Evolutionary conservation across 1,284 basidiomycete genomes (phyloP).

Genomic region (Tylopilus orsonianus): DNA sequence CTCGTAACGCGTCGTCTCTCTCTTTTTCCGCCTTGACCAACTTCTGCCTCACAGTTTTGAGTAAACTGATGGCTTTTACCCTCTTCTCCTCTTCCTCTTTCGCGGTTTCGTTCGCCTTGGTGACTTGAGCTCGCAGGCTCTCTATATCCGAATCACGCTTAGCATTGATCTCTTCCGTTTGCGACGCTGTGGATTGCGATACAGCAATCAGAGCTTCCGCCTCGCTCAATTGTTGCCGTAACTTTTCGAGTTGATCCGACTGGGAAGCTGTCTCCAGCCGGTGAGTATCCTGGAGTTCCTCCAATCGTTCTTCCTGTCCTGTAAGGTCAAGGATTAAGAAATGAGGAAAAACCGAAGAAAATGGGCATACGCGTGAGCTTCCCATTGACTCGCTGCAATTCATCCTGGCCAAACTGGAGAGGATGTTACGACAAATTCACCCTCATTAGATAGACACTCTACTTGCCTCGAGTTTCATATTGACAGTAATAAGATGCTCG

Average conservation of each 20-base stretch:
- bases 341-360: background rate
- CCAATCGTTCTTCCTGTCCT: constrained; percentile 84
- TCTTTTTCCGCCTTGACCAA: constrained; percentile 92
- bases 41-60: constrained; percentile 92
- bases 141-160: constrained; percentile 56
- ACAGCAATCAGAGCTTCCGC: constrained; percentile 66
- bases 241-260: constrained; percentile 66
- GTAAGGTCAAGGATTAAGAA: constrained; percentile 11
- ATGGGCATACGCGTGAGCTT: constrained; percentile 62
- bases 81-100: constrained; percentile 97
- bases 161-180: constrained; percentile 46
- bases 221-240: constrained; percentile 68
- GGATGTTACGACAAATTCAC: background rate
- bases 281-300: constrained; percentile 83
- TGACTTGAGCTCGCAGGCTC: constrained; percentile 58
- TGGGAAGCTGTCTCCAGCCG: constrained; percentile 76
- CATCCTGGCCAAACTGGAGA: constrained; percentile 63
- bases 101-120: constrained; percentile 57
- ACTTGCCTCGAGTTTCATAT: constrained; percentile 68
- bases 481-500: constrained; percentile 70
- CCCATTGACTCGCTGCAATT: constrained; percentile 69
- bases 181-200: constrained; percentile 46
- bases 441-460: background rate
- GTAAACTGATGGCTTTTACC: constrained; percentile 83
- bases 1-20: constrained; percentile 72